Evolutionary conservation across 768 basidiomycete genomes (phyloP).

Genomic region (Leucosporidium creatinivorum): DNA sequence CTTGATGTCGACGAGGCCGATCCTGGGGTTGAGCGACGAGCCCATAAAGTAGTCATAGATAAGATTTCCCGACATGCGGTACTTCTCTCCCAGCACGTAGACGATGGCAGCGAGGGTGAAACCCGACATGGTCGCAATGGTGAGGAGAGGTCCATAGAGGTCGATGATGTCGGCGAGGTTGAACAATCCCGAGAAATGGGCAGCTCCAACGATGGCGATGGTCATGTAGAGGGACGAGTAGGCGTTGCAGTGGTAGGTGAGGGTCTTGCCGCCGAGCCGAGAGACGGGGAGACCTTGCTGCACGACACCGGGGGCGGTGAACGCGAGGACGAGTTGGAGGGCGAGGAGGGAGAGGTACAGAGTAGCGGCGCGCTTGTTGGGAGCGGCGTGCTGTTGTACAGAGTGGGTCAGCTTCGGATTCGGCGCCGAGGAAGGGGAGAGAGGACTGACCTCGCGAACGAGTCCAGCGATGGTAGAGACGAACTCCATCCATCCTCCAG

Average conservation of each 20-base stretch:
- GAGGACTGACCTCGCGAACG: too few species aligned
- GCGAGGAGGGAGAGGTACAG: conserved; percentile 82
- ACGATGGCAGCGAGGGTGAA: conserved; percentile 67
- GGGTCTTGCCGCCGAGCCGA: conserved; percentile 81
- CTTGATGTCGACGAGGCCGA: conserved; percentile 86
- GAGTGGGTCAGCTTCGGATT: too few species aligned
- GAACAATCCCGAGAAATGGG: conserved; percentile 66
- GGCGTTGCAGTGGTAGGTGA: conserved; percentile 97
- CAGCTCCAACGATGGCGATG: conserved; percentile 55
- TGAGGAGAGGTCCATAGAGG: conserved; percentile 92
- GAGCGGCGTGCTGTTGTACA: conserved; percentile 73
- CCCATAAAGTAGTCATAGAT: conserved; percentile 86
- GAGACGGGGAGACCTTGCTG: conserved; percentile 96
- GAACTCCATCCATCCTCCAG: conserved; percentile 20
- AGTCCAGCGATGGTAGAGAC: conserved; percentile 11
- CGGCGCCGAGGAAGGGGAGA: too few species aligned
- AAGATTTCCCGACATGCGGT: conserved; percentile 90
- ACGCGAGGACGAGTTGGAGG: conserved; percentile 83
- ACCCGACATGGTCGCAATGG: conserved; percentile 86
- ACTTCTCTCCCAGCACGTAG: conserved; percentile 73
- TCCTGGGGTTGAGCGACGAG: conserved; percentile 82
- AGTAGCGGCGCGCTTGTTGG: conserved; percentile 78
- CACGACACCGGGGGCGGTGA: conserved; percentile 82
- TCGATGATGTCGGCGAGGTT: conserved; percentile 90
- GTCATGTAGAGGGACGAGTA: conserved; percentile 76